These are phyloP conservation scores for Yarrowia keelungensis DNA, from an alignment of 805 yeast genomes.

Conservation along the genomic window DNA sequence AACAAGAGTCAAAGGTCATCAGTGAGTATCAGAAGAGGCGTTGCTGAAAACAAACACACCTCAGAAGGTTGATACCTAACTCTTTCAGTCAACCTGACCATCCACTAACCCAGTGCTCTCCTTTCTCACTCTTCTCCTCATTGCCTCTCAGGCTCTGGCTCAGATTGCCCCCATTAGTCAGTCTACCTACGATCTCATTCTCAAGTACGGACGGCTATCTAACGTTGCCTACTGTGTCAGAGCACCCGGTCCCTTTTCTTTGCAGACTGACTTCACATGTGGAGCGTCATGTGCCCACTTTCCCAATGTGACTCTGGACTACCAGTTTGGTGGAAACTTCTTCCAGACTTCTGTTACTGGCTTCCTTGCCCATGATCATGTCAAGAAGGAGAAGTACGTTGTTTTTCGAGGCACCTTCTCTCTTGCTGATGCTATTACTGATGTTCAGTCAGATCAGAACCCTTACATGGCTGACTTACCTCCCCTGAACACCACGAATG, in stretches of 20 bases:
- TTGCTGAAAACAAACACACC: too few species aligned
- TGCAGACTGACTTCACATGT: slow-evolving; percentile 3
- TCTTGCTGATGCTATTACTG: slow-evolving; percentile 4
- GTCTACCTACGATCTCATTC: slow-evolving; percentile 5
- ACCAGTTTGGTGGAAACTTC: slow-evolving; percentile 14
- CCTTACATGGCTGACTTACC: slow-evolving; percentile 17
- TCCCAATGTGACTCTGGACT: slow-evolving; percentile 4
- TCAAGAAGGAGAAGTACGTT: slow-evolving; percentile 13
- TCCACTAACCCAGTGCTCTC: slow-evolving; percentile 2
- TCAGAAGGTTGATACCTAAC: too few species aligned
- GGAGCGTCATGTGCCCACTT: slow-evolving; percentile 3
- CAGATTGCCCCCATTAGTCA: slow-evolving; percentile 3
- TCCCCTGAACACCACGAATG: background rate
- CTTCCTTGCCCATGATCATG: slow-evolving; percentile 15
- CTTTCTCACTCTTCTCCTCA: background rate
- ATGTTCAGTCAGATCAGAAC: background rate
- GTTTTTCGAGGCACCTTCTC: slow-evolving; percentile 27
- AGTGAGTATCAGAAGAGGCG: too few species aligned
- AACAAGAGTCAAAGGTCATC: too few species aligned
- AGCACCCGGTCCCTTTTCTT: slow-evolving; percentile 5
- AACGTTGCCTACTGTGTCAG: slow-evolving; percentile 20
- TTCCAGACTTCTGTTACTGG: slow-evolving; percentile 9
- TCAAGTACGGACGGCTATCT: slow-evolving; percentile 16
- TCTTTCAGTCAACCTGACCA: too few species aligned
- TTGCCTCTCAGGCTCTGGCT: background rate